Base-by-base conservation (phyloP, 2,329 filamentous ascomycete genomes). In the Penicillium sp. region DNA sequence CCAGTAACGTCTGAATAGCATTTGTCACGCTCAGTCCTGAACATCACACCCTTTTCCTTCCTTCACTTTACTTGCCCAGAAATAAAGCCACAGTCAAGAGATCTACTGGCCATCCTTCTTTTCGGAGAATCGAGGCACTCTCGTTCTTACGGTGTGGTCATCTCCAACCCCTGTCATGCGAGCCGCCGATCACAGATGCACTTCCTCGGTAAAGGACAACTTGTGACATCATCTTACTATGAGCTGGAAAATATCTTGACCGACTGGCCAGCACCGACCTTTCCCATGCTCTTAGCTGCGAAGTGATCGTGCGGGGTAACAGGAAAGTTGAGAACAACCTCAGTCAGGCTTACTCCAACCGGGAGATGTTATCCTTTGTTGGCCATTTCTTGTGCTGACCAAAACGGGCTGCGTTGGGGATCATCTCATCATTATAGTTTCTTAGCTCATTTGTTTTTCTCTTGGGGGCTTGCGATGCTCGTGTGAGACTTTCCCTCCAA, bases 161-260 rank as follows among this genome's bases (percentile, higher is more conserved):
- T 28, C 41, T 2, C 47, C 24, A 41, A 29, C 31, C 39, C 45
- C 38, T 45, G 43, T 47, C 39, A 50, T 52, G 50, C n/a, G 50
- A 43, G 26, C n/a, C 34, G 53, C 45, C 53, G 49, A 58, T 58
- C 56, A 16, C 15, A 36, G 16, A 26, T 24, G 41, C 42, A 43
- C 23, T 28, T 29, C 31, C 8, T 38, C 24, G 28, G 28, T 8
- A 15, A 6, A 46, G 18, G 10, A 18, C 28, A n/a, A n/a, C 18
- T 29, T 5, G 45, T 58, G 52, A 56, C 52, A 58, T 58, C 57
- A 58, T 51, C 21, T 16, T 26, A 39, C 44, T 44, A 36, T 28
- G 18, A 45, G 21, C 29, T 12, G 16, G 18, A 4, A 23, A 23
- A 33, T 36, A 26, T 36, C 26, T 44, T 56, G 54, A 56, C 55